These are phyloP conservation scores for Termitomyces sp. DNA, from an alignment of 768 basidiomycete genomes.

Conservation along the genomic window DNA sequence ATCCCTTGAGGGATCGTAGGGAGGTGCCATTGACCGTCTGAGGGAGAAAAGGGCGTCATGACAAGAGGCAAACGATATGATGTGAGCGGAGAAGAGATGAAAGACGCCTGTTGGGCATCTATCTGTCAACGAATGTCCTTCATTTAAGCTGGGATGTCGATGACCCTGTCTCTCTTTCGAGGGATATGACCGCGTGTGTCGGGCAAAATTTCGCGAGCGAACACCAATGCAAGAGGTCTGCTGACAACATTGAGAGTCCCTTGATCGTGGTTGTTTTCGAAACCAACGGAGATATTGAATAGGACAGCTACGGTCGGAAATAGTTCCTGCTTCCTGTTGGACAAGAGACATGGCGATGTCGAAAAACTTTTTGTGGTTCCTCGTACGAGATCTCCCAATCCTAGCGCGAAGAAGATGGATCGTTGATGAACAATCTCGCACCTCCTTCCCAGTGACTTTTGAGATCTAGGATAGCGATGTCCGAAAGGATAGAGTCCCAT, in stretches of 20 bases:
- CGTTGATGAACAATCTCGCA: slow-evolving; percentile 5
- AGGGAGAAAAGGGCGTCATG: slow-evolving; percentile 11
- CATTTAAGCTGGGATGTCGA: slow-evolving; percentile 6
- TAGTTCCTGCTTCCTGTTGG: slow-evolving; percentile 10
- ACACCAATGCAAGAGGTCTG: slow-evolving; percentile 2
- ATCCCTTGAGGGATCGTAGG: slow-evolving; percentile 17
- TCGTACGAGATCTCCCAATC: slow-evolving; percentile 9
- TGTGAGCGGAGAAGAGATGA: background rate
- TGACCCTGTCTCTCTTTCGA: slow-evolving; percentile 2
- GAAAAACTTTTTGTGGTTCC: background rate
- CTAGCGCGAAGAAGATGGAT: background rate
- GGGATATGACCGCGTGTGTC: slow-evolving; percentile 7
- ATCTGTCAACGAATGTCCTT: background rate
- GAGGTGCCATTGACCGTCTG: slow-evolving; percentile 7
- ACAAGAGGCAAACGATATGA: slow-evolving; percentile 5
- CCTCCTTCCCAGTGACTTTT: background rate
- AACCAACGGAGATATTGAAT: slow-evolving; percentile 5
- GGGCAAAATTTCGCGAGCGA: background rate
- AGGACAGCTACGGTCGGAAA: slow-evolving; percentile 7
- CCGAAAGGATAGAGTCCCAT: too few species aligned
- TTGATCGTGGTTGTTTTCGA: slow-evolving; percentile 2
- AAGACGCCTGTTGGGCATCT: background rate
- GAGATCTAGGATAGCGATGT: background rate
- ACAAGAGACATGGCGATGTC: slow-evolving; percentile 1
- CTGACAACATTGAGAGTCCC: slow-evolving; percentile 8